Percentiles rank a stretch among this genome's conserved stretches.
Evolutionary conservation across 2,329 filamentous ascomycete genomes (phyloP).

Genomic region (Epichloe festucae): DNA sequence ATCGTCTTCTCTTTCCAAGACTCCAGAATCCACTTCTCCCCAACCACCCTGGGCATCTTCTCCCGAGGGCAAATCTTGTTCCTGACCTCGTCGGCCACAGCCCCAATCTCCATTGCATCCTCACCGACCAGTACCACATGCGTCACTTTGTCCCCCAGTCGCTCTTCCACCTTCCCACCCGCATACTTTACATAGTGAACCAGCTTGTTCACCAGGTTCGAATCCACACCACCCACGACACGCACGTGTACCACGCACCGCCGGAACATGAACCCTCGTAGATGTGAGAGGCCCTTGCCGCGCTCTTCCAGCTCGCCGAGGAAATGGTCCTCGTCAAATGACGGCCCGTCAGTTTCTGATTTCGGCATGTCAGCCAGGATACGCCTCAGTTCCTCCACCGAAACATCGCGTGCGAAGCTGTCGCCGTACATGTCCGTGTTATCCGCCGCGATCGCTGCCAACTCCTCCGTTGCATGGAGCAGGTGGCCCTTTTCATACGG

Average conservation of each 20-base stretch:
- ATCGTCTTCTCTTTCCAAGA: slow-evolving; percentile 70
- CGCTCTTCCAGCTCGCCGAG: slow-evolving; percentile 41
- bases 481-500: slow-evolving; percentile 52
- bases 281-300: slow-evolving; percentile 37
- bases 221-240: slow-evolving; percentile 15
- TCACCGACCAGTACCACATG: slow-evolving; percentile 51
- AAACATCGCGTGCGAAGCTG: slow-evolving; percentile 63
- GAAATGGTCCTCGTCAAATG: slow-evolving; percentile 34
- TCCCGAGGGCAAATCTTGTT: slow-evolving; percentile 30
- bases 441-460: slow-evolving; percentile 38
- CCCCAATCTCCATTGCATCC: slow-evolving; percentile 24
- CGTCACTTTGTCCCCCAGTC: slow-evolving; percentile 44
- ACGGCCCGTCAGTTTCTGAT: slow-evolving; percentile 25
- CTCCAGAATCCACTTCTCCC: slow-evolving; percentile 58
- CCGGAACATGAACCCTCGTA: slow-evolving; percentile 41
- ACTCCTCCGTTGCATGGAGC: slow-evolving; percentile 50
- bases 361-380: slow-evolving; percentile 39
- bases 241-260: slow-evolving; percentile 30
- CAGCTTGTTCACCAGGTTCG: slow-evolving; percentile 28
- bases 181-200: slow-evolving; percentile 54
- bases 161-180: slow-evolving; percentile 43
- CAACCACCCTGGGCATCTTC: slow-evolving; percentile 56
- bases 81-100: slow-evolving; percentile 31
- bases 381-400: slow-evolving; percentile 45
- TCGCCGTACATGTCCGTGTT: slow-evolving; percentile 71